Base-by-base conservation (phyloP, 2,329 filamentous ascomycete genomes). In the Ilyonectria destructans region DNA sequence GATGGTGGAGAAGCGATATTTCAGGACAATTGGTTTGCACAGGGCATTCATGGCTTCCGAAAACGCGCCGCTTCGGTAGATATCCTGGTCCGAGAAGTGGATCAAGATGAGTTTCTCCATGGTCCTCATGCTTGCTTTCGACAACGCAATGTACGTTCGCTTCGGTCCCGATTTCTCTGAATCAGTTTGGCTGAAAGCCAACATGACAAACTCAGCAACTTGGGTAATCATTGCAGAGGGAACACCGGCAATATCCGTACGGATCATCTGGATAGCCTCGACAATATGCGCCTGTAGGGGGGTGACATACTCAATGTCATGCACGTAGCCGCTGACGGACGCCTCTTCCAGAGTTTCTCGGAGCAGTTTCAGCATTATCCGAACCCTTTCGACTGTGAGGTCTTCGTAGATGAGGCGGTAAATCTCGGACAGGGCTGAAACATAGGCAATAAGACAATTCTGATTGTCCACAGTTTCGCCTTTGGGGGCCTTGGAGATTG, bases 131-230 rank as follows among this genome's bases (percentile, higher is more conserved):
- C 92, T 90, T 21, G 89, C 89, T 79, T 96, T 97, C 1, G 95
- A 94, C 77, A 98, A 89, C 37, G 96, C 96, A 62, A 99, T 90
- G 77, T 95, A 98, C 0, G 94, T 97, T 7, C 94, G 92, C 64
- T 90, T 90, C 58, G 82, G 77, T 1, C 76, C 71, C 13, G 83
- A 80, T 13, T 73, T 72, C 70, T 82, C 62, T 68, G 80, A 23
- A 68, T 76, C 62, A 65, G 82, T 76, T 64, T 81, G 78, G 0
- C 84, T 80, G 73, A 93, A 95, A 1, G 94, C 92, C 37, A 97
- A 84, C 2, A 89, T 87, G 9, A 90, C 87, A 67, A 97, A 90
- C 57, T 93, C 88, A 1, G 94, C 89, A 10, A 95, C 87, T 62
- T 93, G 88, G 1, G 84, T 84, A 58, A 95, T 86, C 74, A 97